Conservation (phyloP, 164 flowering plant genomes). For the Annona cherimola region DNA sequence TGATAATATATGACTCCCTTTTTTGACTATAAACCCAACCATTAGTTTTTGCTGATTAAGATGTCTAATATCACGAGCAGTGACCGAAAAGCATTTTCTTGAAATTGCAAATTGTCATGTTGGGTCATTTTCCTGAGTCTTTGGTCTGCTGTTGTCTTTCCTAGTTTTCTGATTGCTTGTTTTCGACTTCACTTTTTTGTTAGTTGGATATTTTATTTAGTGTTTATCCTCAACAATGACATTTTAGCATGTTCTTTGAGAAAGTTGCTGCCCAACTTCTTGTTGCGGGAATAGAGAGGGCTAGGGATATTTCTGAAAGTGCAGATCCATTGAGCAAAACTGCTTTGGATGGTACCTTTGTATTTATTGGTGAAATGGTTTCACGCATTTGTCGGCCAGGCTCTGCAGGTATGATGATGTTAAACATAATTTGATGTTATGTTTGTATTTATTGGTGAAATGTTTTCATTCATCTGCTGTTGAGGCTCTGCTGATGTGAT, state of each 20-base stretch:
- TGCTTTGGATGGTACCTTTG: constrained; percentile 32
- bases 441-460: no score
- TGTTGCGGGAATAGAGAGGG: constrained; percentile 44
- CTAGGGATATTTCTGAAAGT: constrained; percentile 14
- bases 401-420: constrained; percentile 56
- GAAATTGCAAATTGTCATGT: not conserved
- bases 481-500: no score
- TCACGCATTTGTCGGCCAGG: constrained; percentile 93
- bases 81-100: not conserved
- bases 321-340: constrained; percentile 5
- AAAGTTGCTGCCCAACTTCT: constrained; percentile 61
- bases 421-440: no score
- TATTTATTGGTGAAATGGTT: constrained; percentile 73
- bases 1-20: no score
- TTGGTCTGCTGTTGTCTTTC: not conserved
- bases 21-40: no score
- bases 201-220: not conserved
- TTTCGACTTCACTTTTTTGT: not conserved
- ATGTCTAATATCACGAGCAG: not conserved
- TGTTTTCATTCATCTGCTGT: no score
- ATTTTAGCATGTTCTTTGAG: constrained; percentile 65
- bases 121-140: not conserved
- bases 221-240: constrained; percentile 37
- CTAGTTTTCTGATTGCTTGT: not conserved
- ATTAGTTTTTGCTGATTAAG: not conserved